Base-by-base conservation (phyloP, 345 rosid genomes). In the Citrus cavaleriei region DNA sequence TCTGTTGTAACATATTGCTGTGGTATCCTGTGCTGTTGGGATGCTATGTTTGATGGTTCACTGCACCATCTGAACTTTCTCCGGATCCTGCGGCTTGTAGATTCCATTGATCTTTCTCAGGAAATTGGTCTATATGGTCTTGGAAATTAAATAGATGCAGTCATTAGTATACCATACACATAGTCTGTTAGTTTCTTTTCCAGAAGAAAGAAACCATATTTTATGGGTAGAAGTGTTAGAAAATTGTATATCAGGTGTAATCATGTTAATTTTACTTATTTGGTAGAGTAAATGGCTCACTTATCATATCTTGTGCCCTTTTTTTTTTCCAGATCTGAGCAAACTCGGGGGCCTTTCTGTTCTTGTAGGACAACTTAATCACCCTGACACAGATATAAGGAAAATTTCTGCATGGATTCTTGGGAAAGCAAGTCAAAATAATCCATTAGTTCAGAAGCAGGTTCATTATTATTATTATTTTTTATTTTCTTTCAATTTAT, bases 351-450 rank as follows among this genome's bases (percentile, higher is more conserved):
- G 98, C 25, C 91, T 91, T 77, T 68, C 68, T 21, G 88, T 86
- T 58, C 80, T 94, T 35, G 75, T 89, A 66, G 80, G 74, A 77
- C 87, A 93, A 83, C 95, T 94, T 65, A 74, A 81, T 84, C 97
- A 94, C 80, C 84, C 87, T 68, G 94, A 94, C 67, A 22, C 92
- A 19, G 94, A 89, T 21, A 83, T 87, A 61, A 88, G 98, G 88
- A 94, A 81, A 81, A 68, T 88, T 78, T 91, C 99, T 77, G 98
- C 99, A 46, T 96, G 99, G 99, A 89, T 96, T 78, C 83, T 96
- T 12, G 99, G 99, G 67, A 93, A 85, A 84, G 97, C 98, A 18
- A 81, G 98, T 85, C 98, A 96, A 85, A 96, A 96, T 83, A 90
- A 94, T 85, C 93, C 93, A 14, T 78, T 85, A 83, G 87, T 94